Base-by-base conservation (phyloP, 371 early-diverging fungal species). In the Mortierella polycephala region DNA sequence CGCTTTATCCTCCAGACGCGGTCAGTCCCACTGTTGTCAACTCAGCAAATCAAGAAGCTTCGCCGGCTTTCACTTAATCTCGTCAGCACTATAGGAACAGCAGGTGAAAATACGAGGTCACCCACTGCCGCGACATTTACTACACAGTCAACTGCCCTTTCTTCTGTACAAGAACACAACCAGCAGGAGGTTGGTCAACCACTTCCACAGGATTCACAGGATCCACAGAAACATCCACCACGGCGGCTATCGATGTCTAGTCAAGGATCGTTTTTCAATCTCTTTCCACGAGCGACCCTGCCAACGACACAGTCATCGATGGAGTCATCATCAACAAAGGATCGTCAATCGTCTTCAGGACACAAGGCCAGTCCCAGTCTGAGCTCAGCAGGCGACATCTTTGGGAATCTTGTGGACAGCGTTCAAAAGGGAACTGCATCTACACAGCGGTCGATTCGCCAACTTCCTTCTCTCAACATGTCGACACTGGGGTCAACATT, bases 1-100 rank as follows among this genome's bases (percentile, higher is more conserved):
- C 69, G 79, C n/a, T 72, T 79, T 57, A 44, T 79, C 10, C 73
- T 79, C 21, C 79, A 79, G 47, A 57, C 69, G 20, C 79, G 79
- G 21, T 69, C 72, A 1, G 67, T 71, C 16, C 62, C 73, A 1
- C 45, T 79, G 13, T 60, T 79, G 1, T 72, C 79, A 12, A 63
- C 79, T 1, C 73, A 72, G 39, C 72, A 79, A n/a, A 72, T 79
- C 60, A 79, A 79, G 60, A 72, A 69, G 52, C 66, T 79, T 5
- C 61, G 79, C 10, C 51, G 79, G 5, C 66, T 79, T 10, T 79
- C 79, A 10, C 67, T 79, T 2, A 68, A 39, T 21, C 58, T 79
- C 5, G 79, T 79, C 56, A 71, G 56, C 37, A 64, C 62, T 53
- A 69, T 79, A 12, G 54, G 69, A 5, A 50, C 55, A n/a, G n/a